Evolutionary conservation across 1,284 basidiomycete species (phyloP).

Genomic region (Irpex rosettiformis): DNA sequence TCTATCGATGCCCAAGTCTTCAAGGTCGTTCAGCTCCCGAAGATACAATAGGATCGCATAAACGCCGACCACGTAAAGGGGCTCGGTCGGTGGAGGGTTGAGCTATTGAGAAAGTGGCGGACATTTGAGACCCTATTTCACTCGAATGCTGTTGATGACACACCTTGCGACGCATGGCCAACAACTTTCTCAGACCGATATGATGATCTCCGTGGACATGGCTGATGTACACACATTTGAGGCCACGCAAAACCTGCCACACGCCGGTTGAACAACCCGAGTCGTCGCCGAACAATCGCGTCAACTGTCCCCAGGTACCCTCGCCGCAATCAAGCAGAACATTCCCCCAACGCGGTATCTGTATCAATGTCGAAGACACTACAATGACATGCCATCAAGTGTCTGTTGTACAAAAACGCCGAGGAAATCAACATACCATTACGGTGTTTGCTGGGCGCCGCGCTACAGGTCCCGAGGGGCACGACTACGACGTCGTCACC

Average conservation of each 20-base stretch:
- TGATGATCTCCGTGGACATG: conserved; percentile 96
- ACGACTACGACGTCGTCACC: conserved; percentile 72
- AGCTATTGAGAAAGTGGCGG: conserved; percentile 38
- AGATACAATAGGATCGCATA: conserved; percentile 58
- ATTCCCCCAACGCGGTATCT: conserved; percentile 63
- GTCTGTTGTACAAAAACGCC: neutral
- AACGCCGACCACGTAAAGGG: conserved; percentile 70
- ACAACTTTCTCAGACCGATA: conserved; percentile 73
- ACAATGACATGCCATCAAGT: neutral
- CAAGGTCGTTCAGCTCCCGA: conserved; percentile 59
- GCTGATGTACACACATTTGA: conserved; percentile 83
- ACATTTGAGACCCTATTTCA: neutral
- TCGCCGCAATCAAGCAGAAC: conserved; percentile 91
- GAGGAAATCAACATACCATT: conserved; percentile 57
- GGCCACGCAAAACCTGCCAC: conserved; percentile 61
- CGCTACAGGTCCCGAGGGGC: conserved; percentile 87
- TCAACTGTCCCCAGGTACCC: conserved; percentile 88
- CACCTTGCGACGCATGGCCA: conserved; percentile 73
- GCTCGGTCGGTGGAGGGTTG: conserved; percentile 49
- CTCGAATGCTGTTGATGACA: conserved; percentile 18
- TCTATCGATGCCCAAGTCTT: conserved; percentile 60
- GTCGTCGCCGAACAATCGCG: conserved; percentile 72
- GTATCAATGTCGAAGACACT: conserved; percentile 79
- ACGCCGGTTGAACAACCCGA: conserved; percentile 36
- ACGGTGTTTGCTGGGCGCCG: conserved; percentile 79